Conservation (phyloP, 257 asterid genomes). For the Fraxinus americana region DNA sequence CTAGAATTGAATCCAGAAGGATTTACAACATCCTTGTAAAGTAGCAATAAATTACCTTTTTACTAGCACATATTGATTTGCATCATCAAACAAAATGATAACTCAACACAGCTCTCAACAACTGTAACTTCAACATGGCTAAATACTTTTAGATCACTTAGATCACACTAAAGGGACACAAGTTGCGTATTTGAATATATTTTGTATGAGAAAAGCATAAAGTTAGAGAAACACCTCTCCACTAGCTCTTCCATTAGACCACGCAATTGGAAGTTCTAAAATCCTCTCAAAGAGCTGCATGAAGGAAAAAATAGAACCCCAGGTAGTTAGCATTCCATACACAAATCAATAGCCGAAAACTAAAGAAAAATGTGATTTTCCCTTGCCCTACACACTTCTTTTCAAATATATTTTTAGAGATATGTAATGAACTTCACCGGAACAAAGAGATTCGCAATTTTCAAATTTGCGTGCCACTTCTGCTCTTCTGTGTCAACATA, state of each 20-base stretch:
- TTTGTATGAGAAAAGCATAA: slow-evolving; percentile 27
- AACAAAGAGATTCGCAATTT: slow-evolving; percentile 79
- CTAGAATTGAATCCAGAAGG: slow-evolving; percentile 18
- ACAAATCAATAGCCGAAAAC: slow-evolving; percentile 14
- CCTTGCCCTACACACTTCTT: slow-evolving; percentile 13
- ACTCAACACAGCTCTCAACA: slow-evolving; percentile 7
- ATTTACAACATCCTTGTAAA: slow-evolving; percentile 10
- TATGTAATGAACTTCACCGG: slow-evolving; percentile 67
- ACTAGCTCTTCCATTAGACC: slow-evolving; percentile 98
- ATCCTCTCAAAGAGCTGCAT: slow-evolving; percentile 93
- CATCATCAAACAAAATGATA: neutral
- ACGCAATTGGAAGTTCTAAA: slow-evolving; percentile 88
- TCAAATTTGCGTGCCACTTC: slow-evolving; percentile 97
- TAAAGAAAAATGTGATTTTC: slow-evolving; percentile 12
- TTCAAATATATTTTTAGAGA: slow-evolving; percentile 9
- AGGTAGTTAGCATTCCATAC: slow-evolving; percentile 15
- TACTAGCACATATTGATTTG: slow-evolving; percentile 6
- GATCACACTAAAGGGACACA: slow-evolving; percentile 16
- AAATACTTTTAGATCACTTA: neutral
- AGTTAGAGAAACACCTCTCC: slow-evolving; percentile 91
- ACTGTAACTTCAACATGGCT: slow-evolving; percentile 16
- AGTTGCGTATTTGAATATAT: slow-evolving; percentile 19
- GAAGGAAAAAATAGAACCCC: slow-evolving; percentile 26
- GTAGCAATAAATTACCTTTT: slow-evolving; percentile 18
- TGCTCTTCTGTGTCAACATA: slow-evolving; percentile 88